phyloP scores from a whole-genome alignment of 768 basidiomycete species.

The Leccinum imitatum region DNA sequence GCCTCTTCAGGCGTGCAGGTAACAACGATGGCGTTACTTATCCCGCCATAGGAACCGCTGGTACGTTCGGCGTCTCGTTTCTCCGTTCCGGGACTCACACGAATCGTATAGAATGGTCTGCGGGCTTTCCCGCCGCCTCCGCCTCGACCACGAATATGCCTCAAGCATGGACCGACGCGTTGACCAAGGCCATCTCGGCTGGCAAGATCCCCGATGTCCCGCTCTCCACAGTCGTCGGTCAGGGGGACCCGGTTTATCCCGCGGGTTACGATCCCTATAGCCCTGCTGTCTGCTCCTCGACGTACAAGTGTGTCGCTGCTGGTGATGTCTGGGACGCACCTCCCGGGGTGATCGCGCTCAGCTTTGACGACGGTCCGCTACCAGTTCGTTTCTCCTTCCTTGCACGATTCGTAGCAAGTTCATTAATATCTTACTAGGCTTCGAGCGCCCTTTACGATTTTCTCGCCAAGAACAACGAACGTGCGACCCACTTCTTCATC shows the following conservation, averaged over 20 bases:
- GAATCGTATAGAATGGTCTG: slow-evolving; percentile 52
- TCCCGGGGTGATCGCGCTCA: slow-evolving; percentile 57
- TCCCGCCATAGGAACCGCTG: slow-evolving; percentile 56
- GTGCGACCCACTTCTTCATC: slow-evolving; percentile 90
- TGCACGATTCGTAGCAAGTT: slow-evolving; percentile 1
- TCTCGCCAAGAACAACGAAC: slow-evolving; percentile 59
- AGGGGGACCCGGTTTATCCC: slow-evolving; percentile 39
- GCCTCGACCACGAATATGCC: slow-evolving; percentile 59
- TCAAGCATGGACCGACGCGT: slow-evolving; percentile 67
- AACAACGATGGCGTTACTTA: slow-evolving; percentile 47
- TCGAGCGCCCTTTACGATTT: slow-evolving; percentile 60
- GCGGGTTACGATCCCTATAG: slow-evolving; percentile 41
- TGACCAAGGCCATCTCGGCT: slow-evolving; percentile 61
- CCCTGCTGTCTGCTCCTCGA: slow-evolving; percentile 70
- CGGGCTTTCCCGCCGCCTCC: slow-evolving; percentile 53
- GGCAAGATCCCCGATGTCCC: slow-evolving; percentile 76
- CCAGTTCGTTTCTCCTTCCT: slow-evolving; percentile 33
- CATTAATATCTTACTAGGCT: slow-evolving; percentile 28
- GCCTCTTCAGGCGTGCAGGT: slow-evolving; percentile 58
- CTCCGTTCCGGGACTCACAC: slow-evolving; percentile 1
- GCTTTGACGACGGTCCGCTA: slow-evolving; percentile 83
- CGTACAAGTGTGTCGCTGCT: slow-evolving; percentile 60
- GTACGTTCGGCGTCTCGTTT: slow-evolving; percentile 35
- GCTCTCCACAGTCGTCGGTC: slow-evolving; percentile 37
- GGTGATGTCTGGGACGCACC: slow-evolving; percentile 81